Conservation (phyloP, 352 stramenopile species). For the Achlya hypogyna region DNA sequence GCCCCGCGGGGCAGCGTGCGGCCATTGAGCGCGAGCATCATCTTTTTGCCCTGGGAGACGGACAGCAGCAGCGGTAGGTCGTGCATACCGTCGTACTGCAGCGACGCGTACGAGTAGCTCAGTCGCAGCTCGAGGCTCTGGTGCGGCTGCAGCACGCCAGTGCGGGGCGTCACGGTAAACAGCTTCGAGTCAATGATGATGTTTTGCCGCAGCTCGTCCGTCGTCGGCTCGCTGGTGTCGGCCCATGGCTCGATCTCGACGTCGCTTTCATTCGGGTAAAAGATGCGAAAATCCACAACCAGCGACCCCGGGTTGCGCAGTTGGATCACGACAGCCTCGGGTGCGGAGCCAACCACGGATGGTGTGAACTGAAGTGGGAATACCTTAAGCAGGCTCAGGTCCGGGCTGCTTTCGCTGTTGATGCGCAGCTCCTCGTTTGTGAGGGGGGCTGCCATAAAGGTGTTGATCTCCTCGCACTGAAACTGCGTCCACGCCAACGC, state of each 20-base stretch:
- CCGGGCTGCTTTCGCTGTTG: constrained; percentile 23
- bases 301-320: constrained; percentile 82
- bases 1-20: constrained; percentile 54
- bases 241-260: constrained; percentile 92
- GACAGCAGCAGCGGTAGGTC: constrained; percentile 79
- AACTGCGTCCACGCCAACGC: constrained; percentile 62
- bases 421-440: constrained; percentile 29
- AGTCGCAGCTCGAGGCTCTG: constrained; percentile 57
- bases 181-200: constrained; percentile 76
- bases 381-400: constrained; percentile 25
- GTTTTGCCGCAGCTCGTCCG: constrained; percentile 59
- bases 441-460: constrained; percentile 44
- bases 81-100: constrained; percentile 75
- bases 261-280: constrained; percentile 86
- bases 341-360: constrained; percentile 35
- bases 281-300: constrained; percentile 72
- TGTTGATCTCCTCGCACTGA: constrained; percentile 60
- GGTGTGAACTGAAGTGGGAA: constrained; percentile 78
- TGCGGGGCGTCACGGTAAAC: constrained; percentile 46
- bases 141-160: constrained; percentile 32
- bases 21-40: constrained; percentile 78
- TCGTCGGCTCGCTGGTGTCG: constrained; percentile 78
- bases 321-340: constrained; percentile 62
- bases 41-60: constrained; percentile 85
- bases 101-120: constrained; percentile 55